A percentile compares a stretch with the other conserved stretches of the same genome.
These are phyloP conservation scores for Eucalyptus sp. DNA, from an alignment of 345 rosid species.

Conservation along the genomic window DNA sequence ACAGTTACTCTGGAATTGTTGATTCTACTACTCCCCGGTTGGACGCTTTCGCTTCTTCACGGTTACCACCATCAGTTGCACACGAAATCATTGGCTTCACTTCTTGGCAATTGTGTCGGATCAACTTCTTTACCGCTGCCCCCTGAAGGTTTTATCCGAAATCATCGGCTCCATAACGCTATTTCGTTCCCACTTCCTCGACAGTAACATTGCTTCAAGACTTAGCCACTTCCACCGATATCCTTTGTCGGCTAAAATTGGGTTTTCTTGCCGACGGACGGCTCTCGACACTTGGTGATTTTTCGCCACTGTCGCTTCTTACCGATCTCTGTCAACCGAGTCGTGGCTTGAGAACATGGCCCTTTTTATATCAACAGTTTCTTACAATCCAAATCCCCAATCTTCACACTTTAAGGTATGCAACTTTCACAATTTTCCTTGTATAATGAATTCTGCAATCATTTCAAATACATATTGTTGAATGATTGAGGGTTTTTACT, in stretches of 20 bases:
- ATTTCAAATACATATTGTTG: background rate
- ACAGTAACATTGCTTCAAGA: background rate
- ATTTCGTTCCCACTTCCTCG: background rate
- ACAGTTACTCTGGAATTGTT: background rate
- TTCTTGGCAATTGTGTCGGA: background rate
- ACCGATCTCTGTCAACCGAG: background rate
- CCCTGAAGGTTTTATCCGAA: background rate
- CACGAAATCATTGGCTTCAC: background rate
- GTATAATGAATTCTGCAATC: background rate
- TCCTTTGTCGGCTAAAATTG: background rate
- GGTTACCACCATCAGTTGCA: background rate
- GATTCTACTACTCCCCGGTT: background rate
- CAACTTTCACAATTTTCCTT: background rate
- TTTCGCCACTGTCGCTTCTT: background rate
- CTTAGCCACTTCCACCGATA: background rate
- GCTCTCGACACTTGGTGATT: background rate
- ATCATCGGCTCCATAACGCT: background rate
- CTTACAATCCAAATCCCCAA: background rate
- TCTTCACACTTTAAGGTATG: background rate
- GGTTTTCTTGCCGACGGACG: background rate
- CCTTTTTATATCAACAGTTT: background rate
- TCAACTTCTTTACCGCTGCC: background rate
- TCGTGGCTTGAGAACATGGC: background rate
- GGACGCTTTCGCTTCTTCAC: background rate
- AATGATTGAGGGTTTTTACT: background rate